Percentiles rank a stretch among this genome's conserved stretches.
Conservation (phyloP, 1,284 basidiomycete genomes). For the Heterobasidion parviporum region DNA sequence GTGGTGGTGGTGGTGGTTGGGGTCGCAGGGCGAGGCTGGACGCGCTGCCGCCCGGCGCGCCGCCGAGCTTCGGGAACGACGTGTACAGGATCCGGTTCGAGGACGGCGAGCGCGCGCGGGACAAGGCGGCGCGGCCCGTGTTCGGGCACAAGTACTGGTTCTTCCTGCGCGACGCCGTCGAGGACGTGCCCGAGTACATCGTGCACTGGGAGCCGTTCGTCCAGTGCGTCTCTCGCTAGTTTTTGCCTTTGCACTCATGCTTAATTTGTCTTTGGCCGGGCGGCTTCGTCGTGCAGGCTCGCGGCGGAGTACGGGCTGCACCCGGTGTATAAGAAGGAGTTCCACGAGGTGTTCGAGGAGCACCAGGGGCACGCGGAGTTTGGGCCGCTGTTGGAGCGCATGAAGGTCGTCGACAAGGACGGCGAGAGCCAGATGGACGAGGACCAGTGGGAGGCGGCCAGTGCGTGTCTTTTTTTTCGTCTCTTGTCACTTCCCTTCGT, state of each 20-base stretch:
- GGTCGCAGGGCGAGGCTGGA: conserved; percentile 54
- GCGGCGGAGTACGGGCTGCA: conserved; percentile 78
- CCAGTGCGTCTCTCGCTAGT: conserved; percentile 54
- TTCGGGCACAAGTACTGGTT: conserved; percentile 95
- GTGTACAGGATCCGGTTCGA: conserved; percentile 89
- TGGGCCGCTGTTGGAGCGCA: conserved; percentile 69
- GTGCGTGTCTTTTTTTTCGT: conserved; percentile 43
- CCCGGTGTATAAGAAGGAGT: conserved; percentile 77
- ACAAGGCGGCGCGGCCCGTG: conserved; percentile 46
- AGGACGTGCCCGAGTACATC: conserved; percentile 94
- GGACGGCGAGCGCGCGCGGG: conserved; percentile 15
- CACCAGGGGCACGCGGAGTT: conserved; percentile 75
- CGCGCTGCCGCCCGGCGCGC: conserved; percentile 48
- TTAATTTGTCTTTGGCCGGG: too few relatives aligned
- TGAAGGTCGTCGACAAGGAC: conserved; percentile 80
- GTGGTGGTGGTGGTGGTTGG: background rate
- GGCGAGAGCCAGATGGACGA: conserved; percentile 88
- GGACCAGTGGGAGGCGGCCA: conserved; percentile 94
- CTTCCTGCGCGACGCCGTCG: conserved; percentile 91
- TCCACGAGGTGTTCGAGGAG: conserved; percentile 80
- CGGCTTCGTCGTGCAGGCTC: conserved; percentile 50
- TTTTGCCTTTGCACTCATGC: too few relatives aligned
- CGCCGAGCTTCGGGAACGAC: conserved; percentile 80
- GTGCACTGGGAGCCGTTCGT: conserved; percentile 94
- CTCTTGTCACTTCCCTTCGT: background rate